Conservation (phyloP, 768 basidiomycete genomes). For the Cantharellus anzutake region DNA sequence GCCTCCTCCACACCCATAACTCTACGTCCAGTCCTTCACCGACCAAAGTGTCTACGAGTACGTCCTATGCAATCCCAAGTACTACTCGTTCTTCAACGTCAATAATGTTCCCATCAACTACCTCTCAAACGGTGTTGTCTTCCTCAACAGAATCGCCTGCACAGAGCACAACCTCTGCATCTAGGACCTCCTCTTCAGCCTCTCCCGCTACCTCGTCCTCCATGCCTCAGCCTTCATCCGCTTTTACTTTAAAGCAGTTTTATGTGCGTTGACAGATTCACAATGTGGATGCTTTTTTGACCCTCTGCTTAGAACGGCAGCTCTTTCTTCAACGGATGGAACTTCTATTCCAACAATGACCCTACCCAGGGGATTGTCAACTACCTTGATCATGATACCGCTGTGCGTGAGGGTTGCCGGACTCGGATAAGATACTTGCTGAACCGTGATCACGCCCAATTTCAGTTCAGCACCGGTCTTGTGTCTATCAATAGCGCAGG, state of each 20-base stretch:
- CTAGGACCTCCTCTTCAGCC: not conserved
- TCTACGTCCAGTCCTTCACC: too few relatives aligned
- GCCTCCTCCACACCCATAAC: too few relatives aligned
- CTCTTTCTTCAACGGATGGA: constrained; percentile 7
- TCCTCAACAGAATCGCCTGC: not conserved
- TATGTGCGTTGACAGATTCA: not conserved
- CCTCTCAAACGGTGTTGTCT: not conserved
- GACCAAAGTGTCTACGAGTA: too few relatives aligned
- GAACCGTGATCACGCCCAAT: not conserved
- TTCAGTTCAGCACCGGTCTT: constrained; percentile 26
- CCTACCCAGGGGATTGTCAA: constrained; percentile 25
- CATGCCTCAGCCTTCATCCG: not conserved
- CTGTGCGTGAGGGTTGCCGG: constrained; percentile 11
- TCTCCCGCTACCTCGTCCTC: not conserved
- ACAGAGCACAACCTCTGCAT: not conserved
- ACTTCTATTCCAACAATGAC: constrained; percentile 4
- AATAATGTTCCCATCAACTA: too few relatives aligned
- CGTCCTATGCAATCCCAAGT: too few relatives aligned
- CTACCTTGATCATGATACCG: constrained; percentile 31
- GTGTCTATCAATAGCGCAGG: constrained; percentile 46
- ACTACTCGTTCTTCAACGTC: too few relatives aligned
- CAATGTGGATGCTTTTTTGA: not conserved
- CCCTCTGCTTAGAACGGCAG: constrained; percentile 2
- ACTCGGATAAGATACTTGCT: not conserved
- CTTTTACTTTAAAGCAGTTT: not conserved